Conservation (phyloP, 495 filamentous ascomycete genomes). For the Xylaria sp. region DNA sequence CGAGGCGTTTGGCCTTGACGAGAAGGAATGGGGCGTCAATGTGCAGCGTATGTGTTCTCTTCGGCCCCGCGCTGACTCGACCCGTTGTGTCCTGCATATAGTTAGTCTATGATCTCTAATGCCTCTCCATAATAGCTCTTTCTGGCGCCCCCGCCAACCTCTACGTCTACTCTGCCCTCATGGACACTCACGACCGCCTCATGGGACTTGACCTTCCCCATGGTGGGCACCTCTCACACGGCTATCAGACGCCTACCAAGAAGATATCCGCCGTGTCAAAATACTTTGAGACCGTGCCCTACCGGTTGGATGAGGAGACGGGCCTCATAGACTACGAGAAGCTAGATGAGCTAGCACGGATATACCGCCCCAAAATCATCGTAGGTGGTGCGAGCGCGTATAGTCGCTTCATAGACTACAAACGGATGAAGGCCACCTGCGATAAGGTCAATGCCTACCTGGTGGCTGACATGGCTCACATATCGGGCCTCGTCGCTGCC, state of each 20-base stretch:
- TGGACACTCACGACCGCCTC: slow-evolving; percentile 90
- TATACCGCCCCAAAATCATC: slow-evolving; percentile 95
- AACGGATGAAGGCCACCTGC: slow-evolving; percentile 82
- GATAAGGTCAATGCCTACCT: slow-evolving; percentile 93
- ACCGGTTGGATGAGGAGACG: slow-evolving; percentile 87
- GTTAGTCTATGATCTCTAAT: slow-evolving; percentile 28
- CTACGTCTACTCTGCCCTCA: slow-evolving; percentile 91
- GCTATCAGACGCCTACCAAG: slow-evolving; percentile 96
- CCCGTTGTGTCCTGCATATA: neutral
- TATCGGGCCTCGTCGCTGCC: slow-evolving; percentile 91
- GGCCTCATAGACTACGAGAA: slow-evolving; percentile 93
- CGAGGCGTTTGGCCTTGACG: slow-evolving; percentile 80
- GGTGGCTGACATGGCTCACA: slow-evolving; percentile 96
- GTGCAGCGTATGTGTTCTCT: slow-evolving; percentile 76
- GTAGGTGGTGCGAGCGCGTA: slow-evolving; percentile 95
- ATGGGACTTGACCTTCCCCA: slow-evolving; percentile 98
- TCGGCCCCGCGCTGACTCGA: neutral
- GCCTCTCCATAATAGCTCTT: slow-evolving; percentile 68
- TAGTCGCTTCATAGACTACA: slow-evolving; percentile 91
- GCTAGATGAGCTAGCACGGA: slow-evolving; percentile 80
- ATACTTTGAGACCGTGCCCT: slow-evolving; percentile 97
- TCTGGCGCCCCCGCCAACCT: slow-evolving; percentile 97
- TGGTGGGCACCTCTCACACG: slow-evolving; percentile 95
- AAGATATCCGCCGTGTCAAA: slow-evolving; percentile 98
- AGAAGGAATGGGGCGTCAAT: slow-evolving; percentile 96